These are phyloP conservation scores for Nectriaceae sp. DNA, from an alignment of 2,329 filamentous ascomycete species.

Conservation along the genomic window DNA sequence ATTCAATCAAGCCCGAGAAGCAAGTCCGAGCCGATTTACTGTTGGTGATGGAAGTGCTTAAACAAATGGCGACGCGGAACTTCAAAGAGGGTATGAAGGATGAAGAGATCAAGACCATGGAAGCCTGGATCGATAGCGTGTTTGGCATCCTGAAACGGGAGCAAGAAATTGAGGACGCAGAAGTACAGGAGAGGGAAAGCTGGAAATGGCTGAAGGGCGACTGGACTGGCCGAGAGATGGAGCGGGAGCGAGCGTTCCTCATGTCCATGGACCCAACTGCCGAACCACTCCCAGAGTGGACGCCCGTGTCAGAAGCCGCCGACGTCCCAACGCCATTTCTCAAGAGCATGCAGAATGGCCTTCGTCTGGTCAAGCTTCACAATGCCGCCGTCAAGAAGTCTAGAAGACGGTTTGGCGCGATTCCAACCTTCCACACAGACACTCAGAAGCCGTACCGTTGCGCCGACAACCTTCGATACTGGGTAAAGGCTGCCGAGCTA, in stretches of 20 bases:
- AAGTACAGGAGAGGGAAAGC: slow-evolving; percentile 67
- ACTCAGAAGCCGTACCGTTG: slow-evolving; percentile 92
- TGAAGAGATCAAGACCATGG: slow-evolving; percentile 76
- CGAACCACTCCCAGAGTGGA: slow-evolving; percentile 69
- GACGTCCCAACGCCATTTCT: slow-evolving; percentile 74
- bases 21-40: slow-evolving; percentile 82
- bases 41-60: slow-evolving; percentile 85
- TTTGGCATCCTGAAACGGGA: slow-evolving; percentile 76
- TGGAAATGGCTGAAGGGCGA: slow-evolving; percentile 82
- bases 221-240: slow-evolving; percentile 74
- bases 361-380: slow-evolving; percentile 82
- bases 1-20: slow-evolving; percentile 84
- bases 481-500: slow-evolving; percentile 93
- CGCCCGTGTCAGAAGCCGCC: slow-evolving; percentile 42
- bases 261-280: slow-evolving; percentile 67
- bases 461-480: slow-evolving; percentile 92
- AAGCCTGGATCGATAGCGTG: slow-evolving; percentile 78
- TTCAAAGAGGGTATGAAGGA: slow-evolving; percentile 81
- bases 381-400: slow-evolving; percentile 87
- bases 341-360: slow-evolving; percentile 71
- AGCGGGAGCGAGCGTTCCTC: slow-evolving; percentile 81
- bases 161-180: slow-evolving; percentile 73
- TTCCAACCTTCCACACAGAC: slow-evolving; percentile 88
- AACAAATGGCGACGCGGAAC: slow-evolving; percentile 84
- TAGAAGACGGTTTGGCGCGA: slow-evolving; percentile 82